Base-by-base conservation (phyloP, 1,284 basidiomycete genomes). In the Malassezia sp. region DNA sequence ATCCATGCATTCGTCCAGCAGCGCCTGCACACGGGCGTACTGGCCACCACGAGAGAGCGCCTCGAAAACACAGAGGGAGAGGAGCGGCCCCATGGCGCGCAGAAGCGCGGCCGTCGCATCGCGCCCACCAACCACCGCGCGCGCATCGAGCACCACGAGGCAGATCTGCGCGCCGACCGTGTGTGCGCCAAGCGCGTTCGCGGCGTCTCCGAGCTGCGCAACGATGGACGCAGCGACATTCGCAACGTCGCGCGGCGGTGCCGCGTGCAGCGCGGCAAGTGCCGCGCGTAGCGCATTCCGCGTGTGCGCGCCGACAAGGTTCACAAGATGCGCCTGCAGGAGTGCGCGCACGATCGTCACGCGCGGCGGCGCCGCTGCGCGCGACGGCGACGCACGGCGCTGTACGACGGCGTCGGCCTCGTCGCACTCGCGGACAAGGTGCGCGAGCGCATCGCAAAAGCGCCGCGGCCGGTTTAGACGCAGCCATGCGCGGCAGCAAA, bases 401-500 rank as follows among this genome's bases (percentile, higher is more conserved):
- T 2, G 20, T n/a, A 5, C 4, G 14, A 31, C 17, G 2, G 14
- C 9, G 10, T 39, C 23, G 14, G 11, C 15, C 14, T 4, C 5
- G 2, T 5, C 28, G 12, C 24, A 15, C 29, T 32, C 20, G 5
- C 9, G 14, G 11, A 17, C 11, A 12, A 50, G 48, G n/a, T 27
- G 33, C 2, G 8, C 3, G 2, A 45, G 23, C 6, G 42, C 41
- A 8, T 26, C 20, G 4, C 31, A 30, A 17, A 50, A 50, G 9
- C 48, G 42, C 4, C n/a, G 17, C 11, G 48, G 14, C n/a, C 48
- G 48, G 15, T 39, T 29, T 7, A 45, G 26, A 7, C 48, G 48
- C 3, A 50, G 41, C 48, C 48, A 50, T 17, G 27, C 36, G 14
- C 48, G 35, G 28, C 48, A 50, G 31, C 42, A 44, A 14, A 50